Percentiles rank a stretch among this genome's conserved stretches.
These are phyloP conservation scores for Penicillium ochrochloron DNA, from an alignment of 495 filamentous ascomycete genomes.

Conservation along the genomic window DNA sequence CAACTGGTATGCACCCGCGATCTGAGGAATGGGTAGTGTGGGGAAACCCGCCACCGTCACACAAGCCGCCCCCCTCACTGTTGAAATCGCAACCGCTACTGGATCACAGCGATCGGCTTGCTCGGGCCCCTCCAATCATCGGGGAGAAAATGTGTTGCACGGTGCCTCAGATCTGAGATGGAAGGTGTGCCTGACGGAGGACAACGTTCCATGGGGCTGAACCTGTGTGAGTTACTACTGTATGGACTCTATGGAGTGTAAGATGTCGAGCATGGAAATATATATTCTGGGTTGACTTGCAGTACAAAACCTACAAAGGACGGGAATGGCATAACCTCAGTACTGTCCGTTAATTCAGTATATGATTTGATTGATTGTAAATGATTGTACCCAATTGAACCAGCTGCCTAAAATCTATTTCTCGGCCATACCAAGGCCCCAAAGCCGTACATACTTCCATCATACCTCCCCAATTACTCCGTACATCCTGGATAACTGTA, in stretches of 20 bases:
- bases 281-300: not conserved
- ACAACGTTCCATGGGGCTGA: slow-evolving; percentile 7
- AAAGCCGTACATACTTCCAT: too few relatives aligned
- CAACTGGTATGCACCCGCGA: slow-evolving; percentile 11
- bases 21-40: slow-evolving; percentile 22
- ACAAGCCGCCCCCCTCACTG: slow-evolving; percentile 6
- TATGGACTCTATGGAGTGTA: not conserved
- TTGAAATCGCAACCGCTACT: slow-evolving; percentile 23
- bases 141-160: slow-evolving; percentile 5
- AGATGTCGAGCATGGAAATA: not conserved
- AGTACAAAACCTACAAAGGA: too few relatives aligned
- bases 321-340: too few relatives aligned
- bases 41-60: slow-evolving; percentile 26
- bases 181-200: not conserved
- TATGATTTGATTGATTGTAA: too few relatives aligned
- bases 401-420: too few relatives aligned
- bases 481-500: too few relatives aligned
- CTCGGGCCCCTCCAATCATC: slow-evolving; percentile 11
- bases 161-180: slow-evolving; percentile 18
- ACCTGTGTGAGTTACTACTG: not conserved
- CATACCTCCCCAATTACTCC: too few relatives aligned
- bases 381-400: too few relatives aligned
- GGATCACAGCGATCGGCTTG: slow-evolving; percentile 11
- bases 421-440: too few relatives aligned
- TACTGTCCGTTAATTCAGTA: too few relatives aligned